Base-by-base conservation (phyloP, 169 alveolate genomes). In the Cryptosporidium muris region DNA sequence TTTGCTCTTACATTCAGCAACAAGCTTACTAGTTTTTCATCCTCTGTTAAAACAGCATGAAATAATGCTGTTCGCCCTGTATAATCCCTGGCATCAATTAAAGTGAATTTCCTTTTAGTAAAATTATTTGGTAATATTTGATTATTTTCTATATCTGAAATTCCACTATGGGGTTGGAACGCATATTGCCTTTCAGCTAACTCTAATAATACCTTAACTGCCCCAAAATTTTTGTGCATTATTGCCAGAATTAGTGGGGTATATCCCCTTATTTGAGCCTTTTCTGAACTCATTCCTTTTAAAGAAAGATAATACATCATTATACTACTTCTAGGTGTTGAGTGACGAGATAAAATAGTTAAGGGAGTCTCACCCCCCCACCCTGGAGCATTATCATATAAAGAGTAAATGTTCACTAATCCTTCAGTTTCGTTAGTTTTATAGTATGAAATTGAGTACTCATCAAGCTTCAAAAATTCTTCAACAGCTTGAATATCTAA, bases 311-410 rank as follows among this genome's bases (percentile, higher is more conserved):
- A 12, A 5, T 74, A 68, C 85, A 74, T 74, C 85, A 74, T 74
- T 42, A 54, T 54, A 63, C 85, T 74, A 11, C 85, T 74, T 42
- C 85, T 53, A 12, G 85, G 85, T 4, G 60, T 48, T 7, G 85
- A 74, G 40, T 51, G 54, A 14, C 85, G 16, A 9, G 85, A 66
- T 16, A 74, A 48, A 42, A 74, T 74, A 16, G 85, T 74, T 45
- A 74, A 36, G 4, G 85, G 85, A 14, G 85, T 74, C 47, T 74
- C 85, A 3, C 85, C 85, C 9, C 85, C 85, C 85, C 85, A 74
- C 2, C 85, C 85, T 9, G 85, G 85, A 40, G 85, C 85, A 74
- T 74, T 74, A n/a, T 60, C 85, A 45, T 74, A 74, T 36, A 74
- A 60, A 64, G 49, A 58, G 7, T 66, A 74, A n/a, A 74, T 25